These are phyloP conservation scores for Diaporthe amygdali DNA, from an alignment of 2,329 filamentous ascomycete genomes.

Conservation along the genomic window DNA sequence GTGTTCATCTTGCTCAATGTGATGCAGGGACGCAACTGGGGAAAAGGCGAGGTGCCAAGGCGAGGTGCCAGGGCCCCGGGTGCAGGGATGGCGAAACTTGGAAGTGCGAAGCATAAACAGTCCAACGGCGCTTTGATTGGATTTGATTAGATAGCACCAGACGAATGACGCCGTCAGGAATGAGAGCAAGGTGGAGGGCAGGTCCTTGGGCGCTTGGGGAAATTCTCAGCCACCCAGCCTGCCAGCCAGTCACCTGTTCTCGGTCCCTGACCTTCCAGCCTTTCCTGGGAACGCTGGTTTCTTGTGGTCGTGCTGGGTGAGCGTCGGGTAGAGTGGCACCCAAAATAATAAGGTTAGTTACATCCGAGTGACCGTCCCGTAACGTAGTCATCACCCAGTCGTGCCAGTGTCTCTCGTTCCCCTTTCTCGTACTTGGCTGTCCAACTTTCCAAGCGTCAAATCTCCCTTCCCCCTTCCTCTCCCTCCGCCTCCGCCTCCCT, in stretches of 20 bases:
- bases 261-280: not conserved
- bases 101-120: not conserved
- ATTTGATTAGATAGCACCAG: constrained; percentile 1
- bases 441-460: not conserved
- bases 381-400: not conserved
- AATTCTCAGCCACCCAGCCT: not conserved
- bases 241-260: not conserved
- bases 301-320: not conserved
- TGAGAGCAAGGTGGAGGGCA: constrained; percentile 3
- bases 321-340: constrained; percentile 6
- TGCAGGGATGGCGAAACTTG: not conserved
- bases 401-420: not conserved
- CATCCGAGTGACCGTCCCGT: not conserved
- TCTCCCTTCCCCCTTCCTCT: not conserved
- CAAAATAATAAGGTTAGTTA: constrained; percentile 15
- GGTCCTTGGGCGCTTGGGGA: not conserved
- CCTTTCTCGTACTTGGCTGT: not conserved
- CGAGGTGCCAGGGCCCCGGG: not conserved
- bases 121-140: constrained; percentile 13
- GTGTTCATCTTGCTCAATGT: not conserved
- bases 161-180: constrained; percentile 10
- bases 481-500: not conserved
- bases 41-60: not conserved
- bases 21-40: not conserved
- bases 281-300: not conserved